Conservation (phyloP, 2,329 filamentous ascomycete species). For the Cordyceps farinosa region DNA sequence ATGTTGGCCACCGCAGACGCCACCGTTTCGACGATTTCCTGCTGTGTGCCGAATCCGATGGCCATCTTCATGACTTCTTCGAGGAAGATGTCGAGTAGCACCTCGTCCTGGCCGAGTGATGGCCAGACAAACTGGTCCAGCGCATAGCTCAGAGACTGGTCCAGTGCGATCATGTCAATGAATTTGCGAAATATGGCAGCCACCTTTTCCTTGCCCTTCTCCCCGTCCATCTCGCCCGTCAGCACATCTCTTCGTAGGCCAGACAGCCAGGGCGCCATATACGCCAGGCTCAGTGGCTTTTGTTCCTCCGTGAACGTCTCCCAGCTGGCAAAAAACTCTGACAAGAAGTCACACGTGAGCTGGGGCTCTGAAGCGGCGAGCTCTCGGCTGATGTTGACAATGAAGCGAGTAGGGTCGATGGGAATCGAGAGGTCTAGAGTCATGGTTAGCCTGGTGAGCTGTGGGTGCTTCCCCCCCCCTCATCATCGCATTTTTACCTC, state of each 20-base stretch:
- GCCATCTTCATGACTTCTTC: constrained; percentile 65
- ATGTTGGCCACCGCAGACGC: constrained; percentile 61
- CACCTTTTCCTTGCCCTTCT: constrained; percentile 64
- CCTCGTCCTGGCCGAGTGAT: constrained; percentile 60
- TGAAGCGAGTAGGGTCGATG: constrained; percentile 59
- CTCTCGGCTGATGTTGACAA: constrained; percentile 62
- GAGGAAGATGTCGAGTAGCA: constrained; percentile 62
- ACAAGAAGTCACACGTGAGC: constrained; percentile 64
- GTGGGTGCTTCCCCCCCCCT: neutral
- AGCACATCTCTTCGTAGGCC: constrained; percentile 59
- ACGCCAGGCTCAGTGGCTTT: constrained; percentile 62
- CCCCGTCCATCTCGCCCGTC: constrained; percentile 56
- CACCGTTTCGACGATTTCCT: constrained; percentile 57
- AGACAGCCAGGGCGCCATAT: constrained; percentile 67
- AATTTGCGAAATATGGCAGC: constrained; percentile 61
- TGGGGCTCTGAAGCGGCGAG: constrained; percentile 62
- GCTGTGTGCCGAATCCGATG: constrained; percentile 52
- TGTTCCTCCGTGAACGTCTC: constrained; percentile 66
- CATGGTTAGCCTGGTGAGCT: neutral
- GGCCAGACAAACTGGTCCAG: constrained; percentile 67
- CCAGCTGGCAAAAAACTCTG: constrained; percentile 72
- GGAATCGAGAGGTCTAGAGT: constrained; percentile 58
- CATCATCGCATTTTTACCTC: constrained; percentile 43
- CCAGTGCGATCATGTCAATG: constrained; percentile 61
- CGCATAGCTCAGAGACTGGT: constrained; percentile 55